Evolutionary conservation across 805 yeast genomes (phyloP).

Genomic region (Ogataea naganishii): DNA sequence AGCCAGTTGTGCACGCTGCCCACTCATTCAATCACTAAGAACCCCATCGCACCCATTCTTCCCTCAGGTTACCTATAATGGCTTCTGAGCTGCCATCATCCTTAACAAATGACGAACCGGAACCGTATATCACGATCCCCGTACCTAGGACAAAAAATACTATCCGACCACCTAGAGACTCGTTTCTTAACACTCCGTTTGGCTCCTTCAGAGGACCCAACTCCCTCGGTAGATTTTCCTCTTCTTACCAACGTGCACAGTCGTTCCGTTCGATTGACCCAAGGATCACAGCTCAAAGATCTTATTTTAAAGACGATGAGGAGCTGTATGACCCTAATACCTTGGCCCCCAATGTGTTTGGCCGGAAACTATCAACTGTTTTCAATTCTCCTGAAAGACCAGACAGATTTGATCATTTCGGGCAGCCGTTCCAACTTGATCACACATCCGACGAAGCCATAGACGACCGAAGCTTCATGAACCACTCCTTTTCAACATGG

Average conservation of each 20-base stretch:
- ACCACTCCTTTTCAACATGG: constrained; percentile 21
- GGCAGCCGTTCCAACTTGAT: constrained; percentile 8
- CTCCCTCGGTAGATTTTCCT: constrained; percentile 70
- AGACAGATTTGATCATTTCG: constrained; percentile 3
- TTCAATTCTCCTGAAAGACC: constrained; percentile 16
- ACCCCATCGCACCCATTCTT: too few species aligned
- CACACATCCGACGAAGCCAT: constrained; percentile 22
- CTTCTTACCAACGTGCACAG: constrained; percentile 73
- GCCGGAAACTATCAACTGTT: constrained; percentile 56
- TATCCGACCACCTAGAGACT: constrained; percentile 15
- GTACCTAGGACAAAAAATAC: constrained; percentile 1
- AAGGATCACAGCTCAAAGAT: constrained; percentile 49
- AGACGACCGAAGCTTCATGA: constrained; percentile 34
- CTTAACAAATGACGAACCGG: too few species aligned
- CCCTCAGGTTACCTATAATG: too few species aligned
- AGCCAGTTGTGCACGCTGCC: too few species aligned
- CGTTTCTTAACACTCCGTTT: constrained; percentile 31
- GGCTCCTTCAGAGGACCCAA: constrained; percentile 60
- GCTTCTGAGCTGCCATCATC: too few species aligned
- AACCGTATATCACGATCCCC: constrained; percentile 3
- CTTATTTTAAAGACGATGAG: constrained; percentile 56
- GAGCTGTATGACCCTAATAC: constrained; percentile 63
- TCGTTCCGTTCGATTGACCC: constrained; percentile 49
- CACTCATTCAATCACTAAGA: too few species aligned
- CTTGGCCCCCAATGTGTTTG: constrained; percentile 55